Evolutionary conservation across 2,329 filamentous ascomycete genomes (phyloP), one percentile per base, ranked within the genome.

Genomic region (Aspergillus brunneoviolaceus): DNA sequence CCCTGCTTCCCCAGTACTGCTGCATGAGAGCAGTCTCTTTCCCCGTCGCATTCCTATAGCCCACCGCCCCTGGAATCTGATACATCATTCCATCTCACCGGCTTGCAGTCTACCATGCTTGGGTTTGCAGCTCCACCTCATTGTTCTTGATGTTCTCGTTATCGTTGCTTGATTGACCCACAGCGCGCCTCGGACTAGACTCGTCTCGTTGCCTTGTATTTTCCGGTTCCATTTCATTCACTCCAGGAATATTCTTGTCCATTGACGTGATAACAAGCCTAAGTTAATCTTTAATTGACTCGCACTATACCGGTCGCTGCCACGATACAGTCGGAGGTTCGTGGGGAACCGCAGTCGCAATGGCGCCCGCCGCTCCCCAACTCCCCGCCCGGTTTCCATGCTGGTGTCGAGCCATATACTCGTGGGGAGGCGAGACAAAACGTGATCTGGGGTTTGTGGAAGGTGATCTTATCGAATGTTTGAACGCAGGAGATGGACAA

Each of bases 371-470:
- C 57, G 69, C 80, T 57, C 79, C 81, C 60, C 70, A 76, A 70
- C 79, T 95, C 65, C 92, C 92, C 12, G 87, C 84, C 71, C 87
- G 86, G 70, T 96, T 96, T 74, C 92, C 92, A 60, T 96, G 92
- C 78, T 96, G 92, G 91, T 93, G 90, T 74, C 87, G 91, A 77
- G 92, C 92, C 45, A 86, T 96, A 49, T 96, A 96, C 76, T 96
- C 92, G 19, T 96, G 91, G 90, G 91, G 92, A 76, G 92, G 92
- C 81, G 92, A 96, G 88, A 94, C 90, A 25, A 96, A 96, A 81
- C 88, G 90, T 75, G 95, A 99, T 74, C 84, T 99, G 60, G 95
- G 95, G 16, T 99, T 99, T 77, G 90, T 99, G 68, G 95, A 99
- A 77, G 95, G 95, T 65, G 95, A 99, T 77, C 79, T 99, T 67